Conservation (phyloP, 2,329 filamentous ascomycete species). For the Aspergillus oerlinghausenensis region DNA sequence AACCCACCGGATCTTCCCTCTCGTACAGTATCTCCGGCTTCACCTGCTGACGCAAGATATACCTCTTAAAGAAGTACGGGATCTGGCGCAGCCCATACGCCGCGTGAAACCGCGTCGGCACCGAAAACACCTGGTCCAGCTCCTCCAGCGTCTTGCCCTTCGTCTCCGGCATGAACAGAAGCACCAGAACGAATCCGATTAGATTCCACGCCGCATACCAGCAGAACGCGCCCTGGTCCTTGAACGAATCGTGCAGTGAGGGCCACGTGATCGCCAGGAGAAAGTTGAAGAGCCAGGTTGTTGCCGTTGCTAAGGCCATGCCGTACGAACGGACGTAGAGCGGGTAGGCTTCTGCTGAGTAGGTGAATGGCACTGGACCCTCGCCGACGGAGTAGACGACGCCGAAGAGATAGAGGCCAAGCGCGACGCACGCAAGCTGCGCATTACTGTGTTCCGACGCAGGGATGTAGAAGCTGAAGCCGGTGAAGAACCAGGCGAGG, state of each 20-base stretch:
- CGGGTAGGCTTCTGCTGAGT: conserved; percentile 63
- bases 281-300: conserved; percentile 56
- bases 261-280: conserved; percentile 52
- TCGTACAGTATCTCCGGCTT: conserved; percentile 34
- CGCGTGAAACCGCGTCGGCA: conserved; percentile 45
- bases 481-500: conserved; percentile 48
- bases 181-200: conserved; percentile 43
- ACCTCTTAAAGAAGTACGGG: conserved; percentile 32
- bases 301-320: conserved; percentile 62
- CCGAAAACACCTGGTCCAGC: conserved; percentile 51
- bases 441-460: conserved; percentile 27
- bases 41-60: conserved; percentile 38
- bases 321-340: conserved; percentile 59
- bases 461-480: conserved; percentile 51
- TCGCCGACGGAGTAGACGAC: conserved; percentile 53
- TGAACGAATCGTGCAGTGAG: conserved; percentile 45
- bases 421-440: conserved; percentile 38
- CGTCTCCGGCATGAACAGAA: conserved; percentile 40
- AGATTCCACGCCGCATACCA: conserved; percentile 46
- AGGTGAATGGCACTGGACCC: conserved; percentile 62
- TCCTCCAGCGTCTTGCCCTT: conserved; percentile 43
- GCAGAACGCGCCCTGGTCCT: conserved; percentile 49
- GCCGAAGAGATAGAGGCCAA: conserved; percentile 43
- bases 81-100: conserved; percentile 37
- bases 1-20: conserved; percentile 21